phyloP scores from a whole-genome alignment of 140 eudicot species.

The Anethum foeniculum region DNA sequence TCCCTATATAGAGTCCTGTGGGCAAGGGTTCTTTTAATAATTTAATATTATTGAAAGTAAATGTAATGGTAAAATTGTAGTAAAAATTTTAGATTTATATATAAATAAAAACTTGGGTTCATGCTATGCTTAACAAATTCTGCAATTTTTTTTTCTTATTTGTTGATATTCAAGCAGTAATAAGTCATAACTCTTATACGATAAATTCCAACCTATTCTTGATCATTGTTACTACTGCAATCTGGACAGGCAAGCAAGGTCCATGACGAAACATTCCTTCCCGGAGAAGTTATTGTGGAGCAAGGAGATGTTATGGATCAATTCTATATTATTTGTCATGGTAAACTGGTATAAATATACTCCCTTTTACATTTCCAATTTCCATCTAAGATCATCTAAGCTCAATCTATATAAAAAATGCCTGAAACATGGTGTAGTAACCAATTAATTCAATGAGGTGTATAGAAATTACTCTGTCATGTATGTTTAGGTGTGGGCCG shows the following conservation, averaged over 20 bases:
- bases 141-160: neutral
- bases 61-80: no score
- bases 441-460: neutral
- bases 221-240: neutral
- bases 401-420: neutral
- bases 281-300: slow-evolving; percentile 76
- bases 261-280: slow-evolving; percentile 68
- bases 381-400: no score
- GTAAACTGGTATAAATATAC: slow-evolving; percentile 41
- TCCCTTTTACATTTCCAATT: neutral
- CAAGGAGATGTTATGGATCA: slow-evolving; percentile 58
- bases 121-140: neutral
- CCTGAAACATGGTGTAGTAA: neutral
- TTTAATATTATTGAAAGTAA: no score
- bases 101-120: neutral
- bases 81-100: no score
- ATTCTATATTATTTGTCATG: slow-evolving; percentile 67
- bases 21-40: no score
- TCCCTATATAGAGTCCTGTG: neutral
- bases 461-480: neutral
- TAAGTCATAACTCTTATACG: neutral
- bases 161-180: neutral
- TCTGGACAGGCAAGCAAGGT: slow-evolving; percentile 41
- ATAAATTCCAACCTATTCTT: neutral
- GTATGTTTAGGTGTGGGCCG: no score